Evolutionary conservation across 441 rosid species (phyloP).

Genomic region (Gossypium gossypioides): DNA sequence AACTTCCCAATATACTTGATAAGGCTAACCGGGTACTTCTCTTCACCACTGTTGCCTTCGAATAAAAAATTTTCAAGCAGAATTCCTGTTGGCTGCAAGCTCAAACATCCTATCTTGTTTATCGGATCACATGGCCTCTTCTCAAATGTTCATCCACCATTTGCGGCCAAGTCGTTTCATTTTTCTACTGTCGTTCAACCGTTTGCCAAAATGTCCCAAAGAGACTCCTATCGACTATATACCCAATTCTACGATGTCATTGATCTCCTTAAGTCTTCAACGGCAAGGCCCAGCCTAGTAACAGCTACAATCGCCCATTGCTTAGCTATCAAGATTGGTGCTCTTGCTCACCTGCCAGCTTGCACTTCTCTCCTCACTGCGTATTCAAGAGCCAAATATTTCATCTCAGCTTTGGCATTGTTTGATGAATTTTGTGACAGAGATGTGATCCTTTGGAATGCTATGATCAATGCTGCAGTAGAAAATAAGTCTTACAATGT

Average conservation of each 20-base stretch:
- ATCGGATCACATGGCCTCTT: background rate
- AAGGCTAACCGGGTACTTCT: background rate
- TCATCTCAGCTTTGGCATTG: conserved; percentile 23
- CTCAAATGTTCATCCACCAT: background rate
- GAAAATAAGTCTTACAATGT: conserved; percentile 26
- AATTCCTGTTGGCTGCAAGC: background rate
- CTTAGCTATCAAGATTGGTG: conserved; percentile 42
- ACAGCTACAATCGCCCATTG: conserved; percentile 33
- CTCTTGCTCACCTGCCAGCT: conserved; percentile 29
- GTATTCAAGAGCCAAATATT: conserved; percentile 33
- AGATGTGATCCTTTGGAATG: conserved; percentile 46
- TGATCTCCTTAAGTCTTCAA: conserved; percentile 25
- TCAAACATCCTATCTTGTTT: conserved; percentile 3
- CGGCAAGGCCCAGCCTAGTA: conserved; percentile 14
- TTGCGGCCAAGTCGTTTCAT: background rate
- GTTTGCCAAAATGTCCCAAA: conserved; percentile 35
- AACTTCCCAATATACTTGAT: background rate
- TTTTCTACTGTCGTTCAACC: conserved; percentile 12
- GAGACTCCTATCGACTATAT: conserved; percentile 15
- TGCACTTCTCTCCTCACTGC: conserved; percentile 36
- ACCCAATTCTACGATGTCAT: conserved; percentile 17
- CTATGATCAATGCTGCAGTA: conserved; percentile 42
- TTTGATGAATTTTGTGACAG: conserved; percentile 30
- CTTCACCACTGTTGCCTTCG: background rate
- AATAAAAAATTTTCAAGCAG: background rate